Base-by-base conservation (phyloP, 2,329 filamentous ascomycete species). In the Exophiala sideris region DNA sequence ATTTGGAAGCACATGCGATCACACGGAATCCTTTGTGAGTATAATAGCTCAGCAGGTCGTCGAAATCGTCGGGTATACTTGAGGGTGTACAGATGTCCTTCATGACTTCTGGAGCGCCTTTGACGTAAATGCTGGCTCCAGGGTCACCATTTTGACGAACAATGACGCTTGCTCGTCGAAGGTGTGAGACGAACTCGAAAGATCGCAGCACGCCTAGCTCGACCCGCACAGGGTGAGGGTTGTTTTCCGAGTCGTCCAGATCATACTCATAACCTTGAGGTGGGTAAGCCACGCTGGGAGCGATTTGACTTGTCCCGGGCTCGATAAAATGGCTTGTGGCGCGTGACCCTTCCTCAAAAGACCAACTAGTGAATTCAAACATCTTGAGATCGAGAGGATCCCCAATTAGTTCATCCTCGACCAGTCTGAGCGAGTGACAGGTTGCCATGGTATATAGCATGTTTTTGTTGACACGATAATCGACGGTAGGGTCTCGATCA, bases 361-460 rank as follows among this genome's bases (percentile, higher is more conserved):
- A 82, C 94, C 94, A 99, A 5, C 82, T 81, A 0, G 94, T 97
- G 63, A 96, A 99, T 61, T 96, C 87, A 68, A 99, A 99, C 94
- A 99, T 99, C 69, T 97, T 97, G 53, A 96, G 79, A 69, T 99
- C 94, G 1, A 99, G 77, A 3, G 95, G 94, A 66, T 99, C 94
- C 1, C 94, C 94, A 33, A 99, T 80, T 38, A 97, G 81, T 67
- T 96, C 91, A 45, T 83, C 87, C 58, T 97, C 91, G 12, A 99
- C 86, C 9, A 87, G 82, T 44, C 91, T 84, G 7, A 99, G 78
- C 0, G 92, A 95, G 69, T 99, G 94, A 54, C 94, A 99, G 0
- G 94, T 99, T 7, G 94, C 91, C 94, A 99, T 99, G 0, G 91
- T 91, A 67, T 94, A 91, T 2, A 97, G 76, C 10, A 88, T 88